Percentiles rank a stretch among this genome's conserved stretches.
phyloP scores from a whole-genome alignment of 192 early-diverging fungal genomes.

The Dissophora globulifera region DNA sequence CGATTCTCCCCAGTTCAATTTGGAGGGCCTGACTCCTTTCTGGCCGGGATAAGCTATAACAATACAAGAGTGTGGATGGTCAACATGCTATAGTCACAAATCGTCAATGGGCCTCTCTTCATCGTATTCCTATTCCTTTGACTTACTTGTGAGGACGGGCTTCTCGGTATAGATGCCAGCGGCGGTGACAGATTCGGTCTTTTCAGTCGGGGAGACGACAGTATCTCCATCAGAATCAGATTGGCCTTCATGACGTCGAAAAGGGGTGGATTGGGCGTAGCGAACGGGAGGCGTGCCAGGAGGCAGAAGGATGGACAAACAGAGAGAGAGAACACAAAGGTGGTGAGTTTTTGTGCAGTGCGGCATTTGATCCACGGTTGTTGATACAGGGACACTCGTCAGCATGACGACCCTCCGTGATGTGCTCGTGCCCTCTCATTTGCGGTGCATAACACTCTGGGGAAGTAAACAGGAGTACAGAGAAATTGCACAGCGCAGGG shows the following conservation, averaged over 20 bases:
- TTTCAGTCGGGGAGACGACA: conserved; percentile 30
- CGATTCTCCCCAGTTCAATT: conserved; percentile 81
- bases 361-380: not conserved
- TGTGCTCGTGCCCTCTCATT: not conserved
- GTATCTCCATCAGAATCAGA: conserved; percentile 51
- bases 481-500: not conserved
- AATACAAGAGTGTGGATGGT: not conserved
- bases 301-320: not conserved
- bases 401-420: conserved; percentile 2
- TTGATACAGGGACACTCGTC: not conserved
- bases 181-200: not conserved
- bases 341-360: not conserved
- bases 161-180: conserved; percentile 30
- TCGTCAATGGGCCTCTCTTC: not conserved
- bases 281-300: not conserved
- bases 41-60: conserved; percentile 64
- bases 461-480: not conserved
- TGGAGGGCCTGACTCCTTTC: conserved; percentile 77
- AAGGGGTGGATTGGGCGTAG: not conserved
- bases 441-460: conserved; percentile 1
- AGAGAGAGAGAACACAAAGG: no score
- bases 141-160: conserved; percentile 47
- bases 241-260: conserved; percentile 19
- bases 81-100: not conserved
- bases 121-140: not conserved